Base-by-base conservation (phyloP, 345 rosid species). In the Erysimum cheiranthoides region DNA sequence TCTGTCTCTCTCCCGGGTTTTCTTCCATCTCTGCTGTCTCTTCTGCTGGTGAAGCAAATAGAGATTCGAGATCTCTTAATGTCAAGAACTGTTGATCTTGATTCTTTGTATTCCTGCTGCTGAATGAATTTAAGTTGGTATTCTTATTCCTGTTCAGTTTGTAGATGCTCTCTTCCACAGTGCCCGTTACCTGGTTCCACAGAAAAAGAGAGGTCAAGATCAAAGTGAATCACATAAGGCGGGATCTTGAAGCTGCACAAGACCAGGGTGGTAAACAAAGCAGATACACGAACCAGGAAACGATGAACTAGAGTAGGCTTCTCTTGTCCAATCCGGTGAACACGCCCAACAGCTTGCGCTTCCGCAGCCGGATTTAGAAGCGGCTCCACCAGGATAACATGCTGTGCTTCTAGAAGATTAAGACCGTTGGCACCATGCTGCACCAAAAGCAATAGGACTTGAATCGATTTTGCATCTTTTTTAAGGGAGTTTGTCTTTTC, bases 341-440 rank as follows among this genome's bases (percentile, higher is more conserved):
- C 92, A 58, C 98, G 86, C 73, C 97, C 86, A 66, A 94, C 89
- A 62, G 98, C 97, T 83, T 94, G 98, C 50, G 98, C 93, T 80
- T 94, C 97, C 18, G 88, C 95, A 63, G 98, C 98, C 5, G 98
- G 98, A 82, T 92, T 92, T 66, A 94, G 87, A 61, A 94, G 83
- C 11, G 98, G 98, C 76, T 94, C 98, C 43, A 94, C 96, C 38
- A 94, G 89, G 76, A 94, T 81, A 67, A 94, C 98, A 78, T 92
- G 98, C 75, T 87, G 90, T 66, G 98, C 97, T 82, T 94, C 98
- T 70, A 94, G 82, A 57, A 94, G 97, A 75, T 94, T 94, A 51
- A 94, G 95, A 39, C 98, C 98, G 60, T 94, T 94, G 13, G 98
- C 98, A 54, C 97, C 98, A 80, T 94, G 97, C 58, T 92, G 96